Percentiles rank a stretch among this genome's conserved stretches.
phyloP scores from a whole-genome alignment of 352 stramenopile genomes.

The Phytophthora megakarya region DNA sequence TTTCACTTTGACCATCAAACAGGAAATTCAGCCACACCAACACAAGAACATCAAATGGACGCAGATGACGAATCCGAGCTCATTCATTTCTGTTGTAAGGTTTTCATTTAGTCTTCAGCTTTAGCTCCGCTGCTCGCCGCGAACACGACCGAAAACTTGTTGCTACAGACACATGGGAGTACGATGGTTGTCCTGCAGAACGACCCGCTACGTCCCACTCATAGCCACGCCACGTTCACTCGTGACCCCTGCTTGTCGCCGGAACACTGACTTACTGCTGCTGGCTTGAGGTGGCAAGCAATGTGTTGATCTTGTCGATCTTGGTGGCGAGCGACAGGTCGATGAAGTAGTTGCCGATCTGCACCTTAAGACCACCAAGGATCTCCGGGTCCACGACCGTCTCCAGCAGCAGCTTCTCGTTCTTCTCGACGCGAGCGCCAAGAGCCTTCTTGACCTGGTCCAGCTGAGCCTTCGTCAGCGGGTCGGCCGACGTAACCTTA shows the following conservation, averaged over 20 bases:
- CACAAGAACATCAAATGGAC: not conserved
- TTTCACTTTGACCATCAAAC: not conserved
- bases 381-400: conserved; percentile 94
- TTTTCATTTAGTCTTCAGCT: conserved; percentile 34
- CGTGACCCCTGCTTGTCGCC: conserved; percentile 16
- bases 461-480: conserved; percentile 91
- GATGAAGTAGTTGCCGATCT: conserved; percentile 98
- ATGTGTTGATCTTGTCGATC: conserved; percentile 95
- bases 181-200: not conserved
- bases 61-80: conserved; percentile 24
- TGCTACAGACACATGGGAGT: conserved; percentile 18
- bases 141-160: conserved; percentile 9
- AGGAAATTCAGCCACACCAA: not conserved
- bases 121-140: conserved; percentile 14
- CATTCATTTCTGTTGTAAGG: conserved; percentile 37
- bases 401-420: conserved; percentile 92
- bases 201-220: not conserved
- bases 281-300: conserved; percentile 74
- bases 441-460: conserved; percentile 95
- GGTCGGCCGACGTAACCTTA: conserved; percentile 96
- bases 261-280: conserved; percentile 34
- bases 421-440: conserved; percentile 83
- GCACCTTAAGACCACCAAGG: conserved; percentile 95
- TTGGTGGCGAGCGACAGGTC: conserved; percentile 95
- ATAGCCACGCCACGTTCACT: conserved; percentile 29